Conservation (phyloP, 2,329 filamentous ascomycete species). For the Nemania serpens region DNA sequence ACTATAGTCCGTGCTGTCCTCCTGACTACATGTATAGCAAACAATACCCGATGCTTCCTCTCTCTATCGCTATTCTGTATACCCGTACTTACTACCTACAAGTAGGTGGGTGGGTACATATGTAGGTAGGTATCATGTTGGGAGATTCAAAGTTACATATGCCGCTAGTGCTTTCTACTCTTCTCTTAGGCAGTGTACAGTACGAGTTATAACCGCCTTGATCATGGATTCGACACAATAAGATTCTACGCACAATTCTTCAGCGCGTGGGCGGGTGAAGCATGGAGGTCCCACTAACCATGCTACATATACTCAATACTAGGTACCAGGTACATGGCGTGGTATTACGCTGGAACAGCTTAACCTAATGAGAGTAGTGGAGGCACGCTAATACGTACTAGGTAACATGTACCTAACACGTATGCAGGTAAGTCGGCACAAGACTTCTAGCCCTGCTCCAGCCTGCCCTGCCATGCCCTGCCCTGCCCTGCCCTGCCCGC, state of each 20-base stretch:
- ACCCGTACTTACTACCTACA: background rate
- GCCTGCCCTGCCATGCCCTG: constrained; percentile 20
- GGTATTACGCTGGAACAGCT: no score
- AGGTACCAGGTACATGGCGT: background rate
- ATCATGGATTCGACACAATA: background rate
- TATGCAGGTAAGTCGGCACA: background rate
- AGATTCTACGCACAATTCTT: constrained; percentile 11
- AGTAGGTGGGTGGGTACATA: no score
- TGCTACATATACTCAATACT: background rate
- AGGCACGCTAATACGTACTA: background rate
- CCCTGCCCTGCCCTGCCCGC: constrained; percentile 19
- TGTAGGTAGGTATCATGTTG: no score
- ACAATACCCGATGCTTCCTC: background rate
- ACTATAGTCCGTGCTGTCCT: constrained; percentile 15
- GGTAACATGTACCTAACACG: background rate
- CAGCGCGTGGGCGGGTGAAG: constrained; percentile 6
- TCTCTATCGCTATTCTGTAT: background rate
- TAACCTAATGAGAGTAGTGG: no score
- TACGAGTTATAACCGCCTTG: background rate
- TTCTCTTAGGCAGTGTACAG: no score
- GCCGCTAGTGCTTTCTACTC: no score
- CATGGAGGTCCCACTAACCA: background rate
- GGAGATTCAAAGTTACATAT: no score
- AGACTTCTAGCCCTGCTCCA: constrained; percentile 21
- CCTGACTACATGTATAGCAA: constrained; percentile 6